These are phyloP conservation scores for Gelatoporia subvermispora DNA, from an alignment of 768 basidiomycete species.

Conservation along the genomic window DNA sequence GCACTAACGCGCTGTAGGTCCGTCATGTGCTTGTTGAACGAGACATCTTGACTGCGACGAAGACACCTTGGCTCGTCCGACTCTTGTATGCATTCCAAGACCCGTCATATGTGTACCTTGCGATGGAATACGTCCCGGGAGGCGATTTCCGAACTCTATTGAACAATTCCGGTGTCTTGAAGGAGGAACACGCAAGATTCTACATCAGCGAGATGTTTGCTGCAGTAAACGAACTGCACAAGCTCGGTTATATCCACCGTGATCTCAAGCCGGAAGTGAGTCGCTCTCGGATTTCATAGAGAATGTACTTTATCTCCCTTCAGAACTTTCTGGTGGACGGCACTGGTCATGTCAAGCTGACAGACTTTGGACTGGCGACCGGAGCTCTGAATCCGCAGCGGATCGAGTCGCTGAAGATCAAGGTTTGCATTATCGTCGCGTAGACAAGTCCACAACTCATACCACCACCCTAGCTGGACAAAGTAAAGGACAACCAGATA, in stretches of 20 bases:
- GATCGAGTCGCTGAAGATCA: conserved; percentile 92
- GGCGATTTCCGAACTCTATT: conserved; percentile 97
- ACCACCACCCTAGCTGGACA: conserved; percentile 64
- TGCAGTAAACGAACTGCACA: conserved; percentile 89
- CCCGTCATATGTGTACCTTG: conserved; percentile 83
- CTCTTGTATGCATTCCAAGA: conserved; percentile 98
- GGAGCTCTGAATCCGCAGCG: conserved; percentile 91
- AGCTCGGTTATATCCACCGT: conserved; percentile 96
- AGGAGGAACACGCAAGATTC: conserved; percentile 94
- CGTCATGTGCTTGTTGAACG: conserved; percentile 98
- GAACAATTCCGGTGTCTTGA: conserved; percentile 96
- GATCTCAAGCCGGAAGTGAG: conserved; percentile 95
- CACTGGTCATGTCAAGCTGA: conserved; percentile 93
- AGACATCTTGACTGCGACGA: conserved; percentile 95
- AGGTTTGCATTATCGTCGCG: conserved; percentile 42
- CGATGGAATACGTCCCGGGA: conserved; percentile 99
- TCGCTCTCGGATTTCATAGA: background rate
- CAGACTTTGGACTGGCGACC: conserved; percentile 96
- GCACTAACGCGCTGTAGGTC: conserved; percentile 43
- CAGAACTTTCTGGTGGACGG: conserved; percentile 97
- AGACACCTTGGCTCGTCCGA: conserved; percentile 94
- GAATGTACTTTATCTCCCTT: background rate
- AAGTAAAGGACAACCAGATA: conserved; percentile 90
- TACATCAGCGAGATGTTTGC: conserved; percentile 99
- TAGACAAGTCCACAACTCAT: conserved; percentile 3